A percentile compares a stretch with the other conserved stretches of the same genome.
Conservation (phyloP, 192 early-diverging fungal genomes). For the Neocallimastix lanati region DNA sequence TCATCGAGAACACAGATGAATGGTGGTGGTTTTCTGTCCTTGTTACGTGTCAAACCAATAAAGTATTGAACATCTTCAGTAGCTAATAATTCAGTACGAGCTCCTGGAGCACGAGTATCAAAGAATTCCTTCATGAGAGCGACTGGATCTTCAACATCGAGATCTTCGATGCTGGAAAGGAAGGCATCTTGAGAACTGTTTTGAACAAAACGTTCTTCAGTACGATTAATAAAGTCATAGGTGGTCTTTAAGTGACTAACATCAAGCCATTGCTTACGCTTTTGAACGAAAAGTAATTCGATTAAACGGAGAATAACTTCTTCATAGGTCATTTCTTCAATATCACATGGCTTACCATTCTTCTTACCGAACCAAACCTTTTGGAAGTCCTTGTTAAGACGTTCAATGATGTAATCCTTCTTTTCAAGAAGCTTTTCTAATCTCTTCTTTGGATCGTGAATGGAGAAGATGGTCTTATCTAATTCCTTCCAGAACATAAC, state of each 20-base stretch:
- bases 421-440: slow-evolving; percentile 47
- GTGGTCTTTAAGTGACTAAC: slow-evolving; percentile 43
- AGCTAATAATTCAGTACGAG: slow-evolving; percentile 50
- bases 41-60: slow-evolving; percentile 47
- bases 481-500: slow-evolving; percentile 61
- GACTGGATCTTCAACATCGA: slow-evolving; percentile 35
- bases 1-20: slow-evolving; percentile 79
- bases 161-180: slow-evolving; percentile 37
- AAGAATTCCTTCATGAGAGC: slow-evolving; percentile 47
- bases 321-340: slow-evolving; percentile 86
- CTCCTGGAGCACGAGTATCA: slow-evolving; percentile 41
- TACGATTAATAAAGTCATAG: slow-evolving; percentile 59
- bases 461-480: slow-evolving; percentile 57
- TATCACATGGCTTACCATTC: slow-evolving; percentile 52
- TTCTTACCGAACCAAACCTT: slow-evolving; percentile 91
- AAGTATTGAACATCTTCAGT: slow-evolving; percentile 75
- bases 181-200: slow-evolving; percentile 6
- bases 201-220: slow-evolving; percentile 70
- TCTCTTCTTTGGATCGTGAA: slow-evolving; percentile 54
- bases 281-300: slow-evolving; percentile 49
- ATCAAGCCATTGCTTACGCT: slow-evolving; percentile 65
- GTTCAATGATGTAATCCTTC: slow-evolving; percentile 71
- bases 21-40: slow-evolving; percentile 70
- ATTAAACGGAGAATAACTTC: slow-evolving; percentile 68
- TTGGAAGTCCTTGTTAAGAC: slow-evolving; percentile 76